Evolutionary conservation across 129 eudicot species (phyloP), one percentile per base, ranked within the genome.

Genomic region (Arctium lappa): DNA sequence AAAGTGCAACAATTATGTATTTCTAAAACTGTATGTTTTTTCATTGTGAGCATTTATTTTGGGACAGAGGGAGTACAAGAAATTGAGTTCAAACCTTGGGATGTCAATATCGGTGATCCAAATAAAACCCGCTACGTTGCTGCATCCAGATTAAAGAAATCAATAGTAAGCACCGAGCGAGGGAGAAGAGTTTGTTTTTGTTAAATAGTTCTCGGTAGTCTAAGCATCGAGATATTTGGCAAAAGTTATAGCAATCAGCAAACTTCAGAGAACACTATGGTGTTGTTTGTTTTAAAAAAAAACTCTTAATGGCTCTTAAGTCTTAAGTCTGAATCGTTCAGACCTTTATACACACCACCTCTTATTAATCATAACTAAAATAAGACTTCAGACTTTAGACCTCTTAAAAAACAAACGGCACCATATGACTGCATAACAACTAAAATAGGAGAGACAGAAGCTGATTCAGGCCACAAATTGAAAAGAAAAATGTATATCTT

Each of bases 111-210:
- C 98, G 2, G 97, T 92, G 76, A 95, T 82, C 86, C 89, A 92
- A 86, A 95, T 91, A 86, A 92, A 95, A 30, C 98, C 97, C 74
- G 98, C 98, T 85, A 95, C 91, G 84, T 95, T 95, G 82, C 98
- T 92, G 89, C 85, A 87, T 53, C 10, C 37, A 62, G 56, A 83
- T 56, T 60, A 30, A 39, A 31, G 44, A 72, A 86, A 31, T 33
- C 22, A 6, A 60, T 53, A 72, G 65, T 79, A 50, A 60, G 72
- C 69, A 39, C 48, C 4, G 4, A 53, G 70, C 30, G 29, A 53
- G 27, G 27, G 69, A 22, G 30, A 5, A 22, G 68, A 34, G 27
- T 37, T 2, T 5, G 11, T 53, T 53, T 36, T 33, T 9, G 6
- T n/a, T 56, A 56, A 56, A 56, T 9, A 63, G 37, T 42, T 32